phyloP scores from a whole-genome alignment of 1,284 basidiomycete species.

The Fomitopsis betulina region DNA sequence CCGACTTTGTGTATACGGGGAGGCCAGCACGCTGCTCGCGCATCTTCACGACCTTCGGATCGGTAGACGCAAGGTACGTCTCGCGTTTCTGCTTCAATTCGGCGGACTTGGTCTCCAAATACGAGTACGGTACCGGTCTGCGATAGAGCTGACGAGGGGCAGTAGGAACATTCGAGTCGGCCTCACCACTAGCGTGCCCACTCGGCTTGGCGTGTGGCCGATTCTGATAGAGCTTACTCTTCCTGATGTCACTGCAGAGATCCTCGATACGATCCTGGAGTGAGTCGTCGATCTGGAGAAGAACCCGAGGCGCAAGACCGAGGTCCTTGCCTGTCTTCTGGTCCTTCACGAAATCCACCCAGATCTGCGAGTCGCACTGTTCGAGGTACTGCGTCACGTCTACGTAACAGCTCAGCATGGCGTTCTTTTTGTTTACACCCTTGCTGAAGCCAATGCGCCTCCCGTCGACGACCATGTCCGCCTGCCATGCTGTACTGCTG shows the following conservation, averaged over 20 bases:
- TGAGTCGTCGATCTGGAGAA: constrained; percentile 63
- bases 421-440: constrained; percentile 71
- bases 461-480: constrained; percentile 78
- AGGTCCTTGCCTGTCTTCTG: constrained; percentile 62
- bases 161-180: neutral
- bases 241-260: constrained; percentile 65
- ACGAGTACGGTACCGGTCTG: constrained; percentile 26
- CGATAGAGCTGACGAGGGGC: constrained; percentile 13
- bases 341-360: constrained; percentile 67
- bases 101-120: constrained; percentile 52
- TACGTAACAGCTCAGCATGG: constrained; percentile 76
- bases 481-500: constrained; percentile 60
- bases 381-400: constrained; percentile 89
- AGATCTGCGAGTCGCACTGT: constrained; percentile 76
- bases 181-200: constrained; percentile 16
- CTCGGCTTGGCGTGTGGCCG: constrained; percentile 31
- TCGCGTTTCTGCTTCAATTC: constrained; percentile 52
- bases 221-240: constrained; percentile 46
- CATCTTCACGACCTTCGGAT: constrained; percentile 65
- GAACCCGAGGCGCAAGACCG: constrained; percentile 68
- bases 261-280: constrained; percentile 76
- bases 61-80: constrained; percentile 47
- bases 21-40: constrained; percentile 63
- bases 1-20: constrained; percentile 70
- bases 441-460: constrained; percentile 78